These are phyloP conservation scores for Alternaria rosae DNA, from an alignment of 2,329 filamentous ascomycete species.

Conservation along the genomic window DNA sequence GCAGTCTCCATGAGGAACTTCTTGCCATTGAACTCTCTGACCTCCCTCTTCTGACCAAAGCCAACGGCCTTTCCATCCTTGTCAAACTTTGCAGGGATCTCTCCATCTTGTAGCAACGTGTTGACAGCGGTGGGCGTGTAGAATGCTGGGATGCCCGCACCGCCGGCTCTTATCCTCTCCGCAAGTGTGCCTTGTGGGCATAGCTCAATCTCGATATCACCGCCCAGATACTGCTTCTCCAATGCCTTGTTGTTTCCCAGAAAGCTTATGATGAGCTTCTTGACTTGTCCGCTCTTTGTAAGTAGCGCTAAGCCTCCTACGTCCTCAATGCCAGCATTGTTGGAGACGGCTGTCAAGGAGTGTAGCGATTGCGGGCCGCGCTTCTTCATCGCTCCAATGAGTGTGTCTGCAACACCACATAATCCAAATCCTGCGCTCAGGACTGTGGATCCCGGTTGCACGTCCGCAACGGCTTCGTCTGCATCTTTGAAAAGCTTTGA, in stretches of 20 bases:
- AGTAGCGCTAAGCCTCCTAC: constrained; percentile 71
- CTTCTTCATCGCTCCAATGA: constrained; percentile 46
- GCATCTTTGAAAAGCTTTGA: constrained; percentile 49
- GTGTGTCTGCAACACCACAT: constrained; percentile 50
- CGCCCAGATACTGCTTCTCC: constrained; percentile 76
- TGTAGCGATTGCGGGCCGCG: constrained; percentile 42
- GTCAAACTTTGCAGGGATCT: constrained; percentile 70
- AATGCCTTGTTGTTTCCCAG: constrained; percentile 79
- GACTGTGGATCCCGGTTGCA: constrained; percentile 47
- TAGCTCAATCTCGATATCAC: constrained; percentile 76
- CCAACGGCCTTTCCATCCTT: constrained; percentile 67
- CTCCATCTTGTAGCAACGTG: constrained; percentile 70
- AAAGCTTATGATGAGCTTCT: constrained; percentile 77
- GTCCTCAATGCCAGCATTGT: constrained; percentile 77
- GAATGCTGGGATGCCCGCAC: constrained; percentile 81
- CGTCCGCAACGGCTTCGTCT: constrained; percentile 48
- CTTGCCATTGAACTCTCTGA: constrained; percentile 74
- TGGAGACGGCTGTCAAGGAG: constrained; percentile 75
- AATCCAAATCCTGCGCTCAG: constrained; percentile 51
- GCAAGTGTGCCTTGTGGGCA: constrained; percentile 79
- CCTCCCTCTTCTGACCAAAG: constrained; percentile 71
- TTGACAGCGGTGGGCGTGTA: constrained; percentile 76
- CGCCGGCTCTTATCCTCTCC: constrained; percentile 74
- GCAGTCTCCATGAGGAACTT: constrained; percentile 81
- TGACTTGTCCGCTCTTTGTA: constrained; percentile 72